Evolutionary conservation across 257 asterid species (phyloP), one percentile per base, ranked within the genome.

Genomic region (Ophiorrhiza pumila): DNA sequence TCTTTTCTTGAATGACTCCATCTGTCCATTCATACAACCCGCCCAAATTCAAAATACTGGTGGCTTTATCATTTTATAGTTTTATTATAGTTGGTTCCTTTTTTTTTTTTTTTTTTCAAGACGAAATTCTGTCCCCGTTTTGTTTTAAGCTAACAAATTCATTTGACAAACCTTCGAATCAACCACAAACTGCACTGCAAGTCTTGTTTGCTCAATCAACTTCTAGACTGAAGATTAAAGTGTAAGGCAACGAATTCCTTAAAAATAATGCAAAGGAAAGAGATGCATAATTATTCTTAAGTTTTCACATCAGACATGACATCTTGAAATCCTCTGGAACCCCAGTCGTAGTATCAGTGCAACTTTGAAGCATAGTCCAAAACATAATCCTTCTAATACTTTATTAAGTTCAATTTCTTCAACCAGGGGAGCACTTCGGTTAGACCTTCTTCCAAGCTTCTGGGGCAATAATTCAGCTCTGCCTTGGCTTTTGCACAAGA

Each of bases 351-450:
- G 72, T 31, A 22, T 49, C 41, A 14, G 2, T 15, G 15, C 52
- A 46, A 13, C 29, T 43, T 43, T 7, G 4, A 27, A 46, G 37
- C 15, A 7, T 46, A 46, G 57, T 45, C 6, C 41, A 67, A 13
- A 50, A 17, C 34, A 18, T 22, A 22, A 22, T 42, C 41, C n/a
- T 52, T 45, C 77, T 72, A 91, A 77, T 89, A 91, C 63, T 84
- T 79, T 58, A 93, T 91, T 75, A 84, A 68, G 35, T 90, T 92
- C 84, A 77, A 78, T 79, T 81, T 83, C 87, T 88, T 93, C 67
- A 93, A 73, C 98, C 98, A 93, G 27, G 96, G 91, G 64, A 93
- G 92, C 80, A 93, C 83, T 84, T 93, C 98, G 0, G 82, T 50
- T 31, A 91, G 84, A 58, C 98, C 98, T 75, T 89, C 90, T 76